Percentiles rank a stretch among this genome's conserved stretches.
phyloP scores from a whole-genome alignment of 768 basidiomycete species.

The Mycena pura region DNA sequence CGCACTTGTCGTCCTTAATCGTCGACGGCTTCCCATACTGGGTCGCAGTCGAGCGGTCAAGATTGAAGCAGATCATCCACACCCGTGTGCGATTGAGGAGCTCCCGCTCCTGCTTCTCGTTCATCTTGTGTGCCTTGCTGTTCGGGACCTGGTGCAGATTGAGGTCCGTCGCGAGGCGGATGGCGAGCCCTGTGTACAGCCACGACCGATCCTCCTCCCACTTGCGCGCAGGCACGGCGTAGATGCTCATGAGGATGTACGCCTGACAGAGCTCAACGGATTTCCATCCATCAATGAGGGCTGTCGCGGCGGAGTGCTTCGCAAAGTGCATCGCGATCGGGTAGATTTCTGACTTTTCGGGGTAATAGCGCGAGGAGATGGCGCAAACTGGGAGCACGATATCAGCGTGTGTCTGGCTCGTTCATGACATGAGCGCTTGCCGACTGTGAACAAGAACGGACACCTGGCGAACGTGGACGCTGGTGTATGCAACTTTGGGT shows the following conservation, averaged over 20 bases:
- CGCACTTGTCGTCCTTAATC: constrained; percentile 83
- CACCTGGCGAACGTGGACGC: constrained; percentile 81
- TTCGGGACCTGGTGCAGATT: constrained; percentile 77
- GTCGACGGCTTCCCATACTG: constrained; percentile 92
- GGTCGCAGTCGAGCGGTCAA: constrained; percentile 87
- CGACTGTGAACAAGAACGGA: constrained; percentile 90
- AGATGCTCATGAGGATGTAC: constrained; percentile 87
- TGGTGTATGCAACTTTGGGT: constrained; percentile 82
- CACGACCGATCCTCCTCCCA: constrained; percentile 95
- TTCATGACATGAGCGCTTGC: constrained; percentile 48
- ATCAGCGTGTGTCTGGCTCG: neutral
- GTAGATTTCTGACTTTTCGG: constrained; percentile 83
- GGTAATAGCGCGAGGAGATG: constrained; percentile 81
- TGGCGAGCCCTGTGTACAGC: constrained; percentile 87
- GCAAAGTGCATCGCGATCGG: constrained; percentile 91
- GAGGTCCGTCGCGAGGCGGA: constrained; percentile 90
- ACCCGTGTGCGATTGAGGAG: constrained; percentile 84
- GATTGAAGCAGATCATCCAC: constrained; percentile 91
- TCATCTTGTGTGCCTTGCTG: constrained; percentile 57
- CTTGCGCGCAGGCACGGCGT: constrained; percentile 76
- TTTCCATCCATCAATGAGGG: constrained; percentile 82
- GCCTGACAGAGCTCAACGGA: constrained; percentile 91
- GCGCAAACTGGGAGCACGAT: constrained; percentile 68
- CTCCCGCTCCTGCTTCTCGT: constrained; percentile 81
- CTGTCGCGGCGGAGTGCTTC: constrained; percentile 80